Evolutionary conservation across 345 rosid genomes (phyloP).

Genomic region (Abelmoschus esculentus): DNA sequence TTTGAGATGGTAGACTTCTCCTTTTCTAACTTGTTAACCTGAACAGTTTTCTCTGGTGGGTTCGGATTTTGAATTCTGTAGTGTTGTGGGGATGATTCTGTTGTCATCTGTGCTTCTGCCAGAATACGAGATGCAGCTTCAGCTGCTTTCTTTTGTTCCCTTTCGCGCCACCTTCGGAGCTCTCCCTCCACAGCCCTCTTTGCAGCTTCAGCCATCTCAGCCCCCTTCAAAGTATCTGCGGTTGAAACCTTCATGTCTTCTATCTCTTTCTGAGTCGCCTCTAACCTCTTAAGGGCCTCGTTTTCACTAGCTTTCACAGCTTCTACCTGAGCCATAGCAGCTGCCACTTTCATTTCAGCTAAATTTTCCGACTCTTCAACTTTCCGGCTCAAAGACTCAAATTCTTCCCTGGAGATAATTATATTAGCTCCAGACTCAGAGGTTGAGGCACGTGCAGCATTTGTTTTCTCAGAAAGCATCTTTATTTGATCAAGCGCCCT

Average conservation of each 20-base stretch:
- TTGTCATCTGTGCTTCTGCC: slow-evolving; percentile 55
- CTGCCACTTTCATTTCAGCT: slow-evolving; percentile 90
- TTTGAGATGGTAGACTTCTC: slow-evolving; percentile 45
- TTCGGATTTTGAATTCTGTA: slow-evolving; percentile 46
- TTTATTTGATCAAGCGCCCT: slow-evolving; percentile 68
- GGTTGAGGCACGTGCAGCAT: slow-evolving; percentile 68
- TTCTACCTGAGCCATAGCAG: slow-evolving; percentile 92
- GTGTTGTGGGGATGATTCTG: slow-evolving; percentile 58
- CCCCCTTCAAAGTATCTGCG: slow-evolving; percentile 61
- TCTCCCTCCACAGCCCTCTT: slow-evolving; percentile 92
- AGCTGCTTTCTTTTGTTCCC: slow-evolving; percentile 83
- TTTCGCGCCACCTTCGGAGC: slow-evolving; percentile 78
- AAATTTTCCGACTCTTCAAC: slow-evolving; percentile 62
- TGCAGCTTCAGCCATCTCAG: slow-evolving; percentile 95
- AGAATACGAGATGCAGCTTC: slow-evolving; percentile 71
- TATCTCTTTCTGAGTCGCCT: slow-evolving; percentile 63
- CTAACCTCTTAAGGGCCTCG: slow-evolving; percentile 70
- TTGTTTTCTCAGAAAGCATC: slow-evolving; percentile 54
- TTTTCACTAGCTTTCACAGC: slow-evolving; percentile 92
- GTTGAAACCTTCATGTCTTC: slow-evolving; percentile 66
- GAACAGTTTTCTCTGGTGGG: slow-evolving; percentile 24
- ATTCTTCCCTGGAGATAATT: slow-evolving; percentile 76
- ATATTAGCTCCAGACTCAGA: slow-evolving; percentile 71
- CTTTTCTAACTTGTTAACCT: slow-evolving; percentile 51
- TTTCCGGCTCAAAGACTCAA: slow-evolving; percentile 63